Evolutionary conservation across 805 yeast species (phyloP), one percentile per base, ranked within the genome.

Genomic region (Lipomyces sp.): DNA sequence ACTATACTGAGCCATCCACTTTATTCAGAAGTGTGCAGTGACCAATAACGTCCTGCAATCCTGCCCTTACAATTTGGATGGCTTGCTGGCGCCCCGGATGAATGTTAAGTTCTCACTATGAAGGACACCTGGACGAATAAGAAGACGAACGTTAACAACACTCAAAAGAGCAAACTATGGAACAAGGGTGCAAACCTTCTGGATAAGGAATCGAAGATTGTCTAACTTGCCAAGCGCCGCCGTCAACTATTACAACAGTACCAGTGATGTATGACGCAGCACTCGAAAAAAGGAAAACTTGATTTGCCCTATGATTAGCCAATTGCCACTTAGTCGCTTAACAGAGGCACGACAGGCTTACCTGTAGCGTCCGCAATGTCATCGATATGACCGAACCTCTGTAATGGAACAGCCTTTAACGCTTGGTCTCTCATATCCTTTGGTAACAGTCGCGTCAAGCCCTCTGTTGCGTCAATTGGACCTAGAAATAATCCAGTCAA

Each of bases 321-420:
- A 18, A 19, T 11, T 14, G 4, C 29, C 4, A n/a, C 29, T n/a
- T 7, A 14, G 18, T 34, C 14, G 29, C 13, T 29, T 13, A 8
- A 16, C 4, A 29, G 8, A 8, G 31, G n/a, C n/a, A 22, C n/a
- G n/a, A n/a, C n/a, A 14, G 7, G 16, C 35, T 35, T 29, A 47
- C 51, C 51, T 0, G 97, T 89, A 1, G 91, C 81, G 57, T 89
- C 83, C 14, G 97, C 96, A 63, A 90, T 86, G 65, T 91, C 97
- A 47, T 67, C 70, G 8, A 87, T 79, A 4, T 76, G 65, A 1
- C 96, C 96, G 53, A 61, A 50, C 34, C 70, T 56, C 55, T 66
- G 72, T 34, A 72, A 53, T 1, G 91, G 91, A 31, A 86, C 76
- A 54, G 71, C 74, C 47, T 71, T 65, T 1, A 68, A 63, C 29